phyloP scores from a whole-genome alignment of 495 filamentous ascomycete genomes.

The Daldinia caldariorum region DNA sequence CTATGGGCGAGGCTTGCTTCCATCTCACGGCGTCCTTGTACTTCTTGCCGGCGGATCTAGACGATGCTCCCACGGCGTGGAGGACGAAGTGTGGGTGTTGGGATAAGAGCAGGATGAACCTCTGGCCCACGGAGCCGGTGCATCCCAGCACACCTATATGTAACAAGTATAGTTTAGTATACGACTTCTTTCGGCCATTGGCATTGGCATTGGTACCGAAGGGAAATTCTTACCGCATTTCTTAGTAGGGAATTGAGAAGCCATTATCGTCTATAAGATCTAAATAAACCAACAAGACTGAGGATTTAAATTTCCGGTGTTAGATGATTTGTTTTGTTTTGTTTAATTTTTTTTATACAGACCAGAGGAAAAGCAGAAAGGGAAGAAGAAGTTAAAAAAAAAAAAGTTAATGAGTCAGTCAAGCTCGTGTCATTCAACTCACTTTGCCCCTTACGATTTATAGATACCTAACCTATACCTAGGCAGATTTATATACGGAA shows the following conservation, averaged over 20 bases:
- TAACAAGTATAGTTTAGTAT: constrained; percentile 4
- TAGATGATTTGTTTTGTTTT: neutral
- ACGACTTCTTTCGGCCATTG: constrained; percentile 3
- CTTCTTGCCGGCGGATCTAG: constrained; percentile 80
- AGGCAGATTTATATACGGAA: constrained; percentile 12
- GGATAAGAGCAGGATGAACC: constrained; percentile 84
- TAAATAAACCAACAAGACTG: constrained; percentile 10
- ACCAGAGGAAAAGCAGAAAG: no score
- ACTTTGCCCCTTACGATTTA: no score
- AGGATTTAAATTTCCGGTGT: neutral
- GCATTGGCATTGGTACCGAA: neutral
- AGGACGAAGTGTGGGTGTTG: constrained; percentile 80
- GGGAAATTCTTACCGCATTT: constrained; percentile 57
- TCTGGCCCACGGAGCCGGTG: constrained; percentile 87
- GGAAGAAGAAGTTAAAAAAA: no score
- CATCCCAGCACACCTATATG: constrained; percentile 70
- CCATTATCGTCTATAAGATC: constrained; percentile 41
- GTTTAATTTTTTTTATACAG: no score
- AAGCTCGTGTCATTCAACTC: no score
- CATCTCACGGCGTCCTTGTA: constrained; percentile 85
- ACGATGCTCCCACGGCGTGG: constrained; percentile 80
- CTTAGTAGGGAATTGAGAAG: constrained; percentile 60
- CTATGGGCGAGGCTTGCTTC: constrained; percentile 84
- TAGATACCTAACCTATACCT: no score
- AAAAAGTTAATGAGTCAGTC: no score